Evolutionary conservation across 345 rosid genomes (phyloP), one percentile per base, ranked within the genome.

Genomic region (Laguncularia racemosa): DNA sequence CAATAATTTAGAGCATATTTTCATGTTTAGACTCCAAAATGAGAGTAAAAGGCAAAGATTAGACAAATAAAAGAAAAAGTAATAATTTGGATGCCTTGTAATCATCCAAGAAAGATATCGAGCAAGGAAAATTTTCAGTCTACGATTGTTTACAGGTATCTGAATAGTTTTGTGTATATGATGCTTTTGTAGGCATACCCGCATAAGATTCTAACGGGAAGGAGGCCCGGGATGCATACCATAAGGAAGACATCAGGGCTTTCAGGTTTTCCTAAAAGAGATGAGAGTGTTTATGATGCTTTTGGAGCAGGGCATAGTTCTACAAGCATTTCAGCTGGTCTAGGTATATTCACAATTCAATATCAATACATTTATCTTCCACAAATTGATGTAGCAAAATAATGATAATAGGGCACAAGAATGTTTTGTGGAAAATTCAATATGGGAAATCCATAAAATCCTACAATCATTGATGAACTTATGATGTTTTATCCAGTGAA

Each of bases 301-400:
- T 85, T 85, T 23, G 93, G 93, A 26, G 80, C 70, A 16, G 93
- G 93, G 26, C 92, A 85, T 59, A 82, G 92, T 26, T 85, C 92
- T 13, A 85, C 92, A 16, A 85, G 92, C 78, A 85, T 85, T 52
- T 85, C 93, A 2, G 93, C 93, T 33, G 93, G 86, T 58, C 84
- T 85, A 19, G 93, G 92, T 82, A 78, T 46, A 60, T 50, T 3
- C 48, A 18, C 3, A 19, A 51, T 13, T 51, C 26, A 4, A 3
- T 13, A 16, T 28, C 18, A 47, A 4, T 16, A 14, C 12, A 15
- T 23, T 23, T 23, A 23, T 20, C 26, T 20, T 20, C 54, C 40
- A 4, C 40, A 33, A 33, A 53, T 13, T 13, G 15, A n/a, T 57
- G 16, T 44, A 14, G 18, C 18, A 19, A 14, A 16, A 58, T 13